Percentiles rank a stretch among this genome's conserved stretches.
These are phyloP conservation scores for Chlorencoelia australis DNA, from an alignment of 2,329 filamentous ascomycete species.

Conservation along the genomic window DNA sequence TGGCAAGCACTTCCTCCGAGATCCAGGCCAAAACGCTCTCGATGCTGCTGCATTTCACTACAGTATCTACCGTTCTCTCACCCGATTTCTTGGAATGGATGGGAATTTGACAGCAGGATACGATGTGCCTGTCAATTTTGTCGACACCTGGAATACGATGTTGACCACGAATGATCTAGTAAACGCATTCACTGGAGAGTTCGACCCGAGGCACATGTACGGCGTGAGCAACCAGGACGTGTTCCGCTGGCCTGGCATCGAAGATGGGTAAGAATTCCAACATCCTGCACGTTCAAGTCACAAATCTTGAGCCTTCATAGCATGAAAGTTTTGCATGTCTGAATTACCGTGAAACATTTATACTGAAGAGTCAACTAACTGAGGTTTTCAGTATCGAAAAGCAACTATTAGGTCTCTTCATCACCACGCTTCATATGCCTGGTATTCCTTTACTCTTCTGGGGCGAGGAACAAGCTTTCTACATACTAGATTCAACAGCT, in stretches of 20 bases:
- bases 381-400: conserved; percentile 47
- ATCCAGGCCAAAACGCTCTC: conserved; percentile 40
- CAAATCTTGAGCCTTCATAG: too few relatives aligned
- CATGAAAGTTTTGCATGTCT: too few relatives aligned
- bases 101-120: too few relatives aligned
- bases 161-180: conserved; percentile 47
- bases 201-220: conserved; percentile 55
- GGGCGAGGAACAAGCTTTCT: conserved; percentile 57
- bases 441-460: conserved; percentile 51
- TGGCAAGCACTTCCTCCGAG: conserved; percentile 33
- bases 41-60: conserved; percentile 55
- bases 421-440: conserved; percentile 49
- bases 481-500: conserved; percentile 52
- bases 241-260: conserved; percentile 51
- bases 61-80: conserved; percentile 50
- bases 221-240: conserved; percentile 54
- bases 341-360: too few relatives aligned
- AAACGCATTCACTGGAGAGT: conserved; percentile 48
- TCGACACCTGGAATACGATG: conserved; percentile 42
- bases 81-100: conserved; percentile 44
- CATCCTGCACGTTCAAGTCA: too few relatives aligned
- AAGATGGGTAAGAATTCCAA: too few relatives aligned
- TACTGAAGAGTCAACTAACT: too few relatives aligned
- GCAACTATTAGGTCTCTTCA: conserved; percentile 47
- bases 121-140: conserved; percentile 45